A percentile compares a stretch with the other conserved stretches of the same genome.
Conservation (phyloP, 2,329 filamentous ascomycete species). For the Aspergillus spinulosporus region DNA sequence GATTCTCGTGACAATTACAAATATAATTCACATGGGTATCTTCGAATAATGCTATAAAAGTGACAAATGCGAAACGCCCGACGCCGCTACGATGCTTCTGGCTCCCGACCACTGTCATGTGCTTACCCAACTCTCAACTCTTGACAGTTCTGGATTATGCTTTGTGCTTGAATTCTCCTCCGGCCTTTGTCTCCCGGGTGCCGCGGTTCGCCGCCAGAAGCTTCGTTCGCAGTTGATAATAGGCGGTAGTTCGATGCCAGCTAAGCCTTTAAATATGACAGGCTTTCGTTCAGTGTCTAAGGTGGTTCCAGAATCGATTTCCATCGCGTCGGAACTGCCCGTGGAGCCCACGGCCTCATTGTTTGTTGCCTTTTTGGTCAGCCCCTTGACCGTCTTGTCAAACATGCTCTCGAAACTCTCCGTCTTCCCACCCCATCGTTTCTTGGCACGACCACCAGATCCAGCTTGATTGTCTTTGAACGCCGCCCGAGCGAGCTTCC, state of each 20-base stretch:
- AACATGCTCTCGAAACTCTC: slow-evolving; percentile 53
- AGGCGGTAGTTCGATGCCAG: slow-evolving; percentile 46
- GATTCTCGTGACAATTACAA: slow-evolving; percentile 18
- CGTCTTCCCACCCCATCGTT: slow-evolving; percentile 38
- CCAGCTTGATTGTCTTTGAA: slow-evolving; percentile 44
- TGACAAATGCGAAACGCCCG: slow-evolving; percentile 18
- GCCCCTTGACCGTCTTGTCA: slow-evolving; percentile 57
- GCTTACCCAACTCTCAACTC: slow-evolving; percentile 27
- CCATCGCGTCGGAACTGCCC: slow-evolving; percentile 28
- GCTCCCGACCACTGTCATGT: slow-evolving; percentile 17
- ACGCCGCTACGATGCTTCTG: slow-evolving; percentile 16
- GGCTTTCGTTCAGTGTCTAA: slow-evolving; percentile 31
- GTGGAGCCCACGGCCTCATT: slow-evolving; percentile 20
- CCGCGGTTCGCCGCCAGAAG: slow-evolving; percentile 55
- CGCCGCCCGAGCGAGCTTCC: slow-evolving; percentile 58
- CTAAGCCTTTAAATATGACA: slow-evolving; percentile 27
- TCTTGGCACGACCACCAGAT: slow-evolving; percentile 44
- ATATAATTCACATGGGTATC: slow-evolving; percentile 35
- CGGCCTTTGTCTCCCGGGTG: slow-evolving; percentile 33
- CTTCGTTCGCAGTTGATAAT: slow-evolving; percentile 62
- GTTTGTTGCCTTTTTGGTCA: slow-evolving; percentile 44
- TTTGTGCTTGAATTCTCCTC: slow-evolving; percentile 37
- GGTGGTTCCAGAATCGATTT: slow-evolving; percentile 30
- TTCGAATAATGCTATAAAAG: slow-evolving; percentile 27
- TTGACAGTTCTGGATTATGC: slow-evolving; percentile 24